These are phyloP conservation scores for Zygnema circumcarinatum DNA, from an alignment of 139 green algal species.

Conservation along the genomic window DNA sequence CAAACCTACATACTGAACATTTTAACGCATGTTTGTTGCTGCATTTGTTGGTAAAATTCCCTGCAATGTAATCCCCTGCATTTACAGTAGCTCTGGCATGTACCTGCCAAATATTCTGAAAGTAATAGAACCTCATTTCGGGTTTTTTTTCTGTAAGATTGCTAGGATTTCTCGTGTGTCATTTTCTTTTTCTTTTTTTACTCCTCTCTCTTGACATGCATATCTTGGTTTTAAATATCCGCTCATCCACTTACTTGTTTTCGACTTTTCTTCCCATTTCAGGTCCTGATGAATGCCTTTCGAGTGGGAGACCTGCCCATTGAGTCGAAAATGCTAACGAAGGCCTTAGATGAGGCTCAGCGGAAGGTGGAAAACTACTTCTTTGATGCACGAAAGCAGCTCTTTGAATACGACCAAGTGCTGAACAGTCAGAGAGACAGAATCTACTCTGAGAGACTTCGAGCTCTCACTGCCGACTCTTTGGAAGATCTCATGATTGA, in stretches of 20 bases:
- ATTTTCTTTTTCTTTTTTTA: conserved; percentile 14
- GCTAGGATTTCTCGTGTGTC: not conserved
- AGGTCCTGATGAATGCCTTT: conserved; percentile 88
- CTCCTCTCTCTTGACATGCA: too few species aligned
- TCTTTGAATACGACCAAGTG: conserved; percentile 98
- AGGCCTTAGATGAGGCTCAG: conserved; percentile 92
- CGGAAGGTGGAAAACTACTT: conserved; percentile 96
- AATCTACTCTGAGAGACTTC: conserved; percentile 87
- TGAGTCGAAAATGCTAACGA: conserved; percentile 94
- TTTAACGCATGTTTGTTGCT: too few species aligned
- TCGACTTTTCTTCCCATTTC: not conserved
- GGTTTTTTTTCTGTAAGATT: not conserved
- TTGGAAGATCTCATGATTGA: conserved; percentile 84
- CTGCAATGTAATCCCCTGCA: too few species aligned
- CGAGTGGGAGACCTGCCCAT: conserved; percentile 85
- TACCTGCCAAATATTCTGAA: not conserved
- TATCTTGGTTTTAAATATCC: not conserved
- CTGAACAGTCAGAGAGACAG: conserved; percentile 96
- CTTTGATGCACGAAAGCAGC: conserved; percentile 95
- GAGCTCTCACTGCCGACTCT: conserved; percentile 77
- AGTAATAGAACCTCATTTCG: not conserved
- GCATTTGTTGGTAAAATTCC: too few species aligned
- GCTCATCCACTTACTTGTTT: not conserved
- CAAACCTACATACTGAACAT: too few species aligned
- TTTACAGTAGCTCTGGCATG: too few species aligned